Evolutionary conservation across 805 yeast genomes (phyloP).

Genomic region (Lachancea fermentati): DNA sequence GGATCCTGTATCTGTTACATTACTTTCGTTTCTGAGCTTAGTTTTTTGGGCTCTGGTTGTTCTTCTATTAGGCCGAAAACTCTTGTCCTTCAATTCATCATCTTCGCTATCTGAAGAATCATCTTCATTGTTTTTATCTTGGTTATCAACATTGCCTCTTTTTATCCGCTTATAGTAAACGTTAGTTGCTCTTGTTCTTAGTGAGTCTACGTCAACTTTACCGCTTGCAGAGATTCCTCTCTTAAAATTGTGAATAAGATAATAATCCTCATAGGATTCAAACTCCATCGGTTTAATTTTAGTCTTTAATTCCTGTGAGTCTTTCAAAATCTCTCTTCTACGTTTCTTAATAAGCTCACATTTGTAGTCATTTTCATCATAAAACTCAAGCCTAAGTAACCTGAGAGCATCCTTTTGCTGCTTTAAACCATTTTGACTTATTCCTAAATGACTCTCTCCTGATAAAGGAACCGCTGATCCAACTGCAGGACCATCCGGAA

Average conservation of each 20-base stretch:
- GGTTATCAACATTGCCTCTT: constrained; percentile 9
- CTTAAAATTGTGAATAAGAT: constrained; percentile 23
- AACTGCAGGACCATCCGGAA: no score
- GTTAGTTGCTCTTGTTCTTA: constrained; percentile 25
- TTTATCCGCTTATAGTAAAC: constrained; percentile 24
- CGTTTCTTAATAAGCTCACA: no score
- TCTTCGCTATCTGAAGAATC: constrained; percentile 5
- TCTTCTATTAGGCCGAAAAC: constrained; percentile 1
- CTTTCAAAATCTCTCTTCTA: constrained; percentile 11
- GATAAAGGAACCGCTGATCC: no score
- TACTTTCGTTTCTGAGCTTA: not conserved
- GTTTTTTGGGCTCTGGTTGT: constrained; percentile 5
- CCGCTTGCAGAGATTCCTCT: constrained; percentile 32
- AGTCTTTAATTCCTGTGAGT: constrained; percentile 11
- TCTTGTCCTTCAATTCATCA: not conserved
- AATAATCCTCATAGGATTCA: constrained; percentile 32
- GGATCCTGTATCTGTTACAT: no score
- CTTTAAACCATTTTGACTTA: no score
- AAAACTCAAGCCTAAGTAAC: no score
- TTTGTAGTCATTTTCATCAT: no score
- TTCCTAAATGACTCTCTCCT: no score
- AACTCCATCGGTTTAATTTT: constrained; percentile 26
- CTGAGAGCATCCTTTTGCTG: no score
- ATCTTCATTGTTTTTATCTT: constrained; percentile 8
- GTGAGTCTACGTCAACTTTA: constrained; percentile 24